phyloP scores from a whole-genome alignment of 371 early-diverging fungal genomes.

The Circinella minor region DNA sequence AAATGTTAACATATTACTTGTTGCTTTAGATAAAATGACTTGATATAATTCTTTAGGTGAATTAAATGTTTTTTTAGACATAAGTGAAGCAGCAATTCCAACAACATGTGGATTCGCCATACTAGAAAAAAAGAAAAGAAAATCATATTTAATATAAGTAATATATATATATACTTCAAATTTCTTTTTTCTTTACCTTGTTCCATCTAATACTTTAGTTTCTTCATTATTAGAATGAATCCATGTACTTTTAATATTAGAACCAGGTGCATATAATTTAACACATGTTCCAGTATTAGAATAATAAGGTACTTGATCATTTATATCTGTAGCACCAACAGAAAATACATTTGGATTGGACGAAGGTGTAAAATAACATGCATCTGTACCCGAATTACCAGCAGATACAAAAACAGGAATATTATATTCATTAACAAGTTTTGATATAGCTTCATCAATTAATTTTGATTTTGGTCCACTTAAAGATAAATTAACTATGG shows the following conservation, averaged over 20 bases:
- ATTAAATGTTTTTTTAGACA: slow-evolving; percentile 25
- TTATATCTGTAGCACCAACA: slow-evolving; percentile 64
- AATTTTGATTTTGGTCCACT: slow-evolving; percentile 52
- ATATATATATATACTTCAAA: background rate
- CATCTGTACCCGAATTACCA: slow-evolving; percentile 68
- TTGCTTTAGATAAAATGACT: slow-evolving; percentile 17
- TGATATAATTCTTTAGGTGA: slow-evolving; percentile 27
- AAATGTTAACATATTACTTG: slow-evolving; percentile 15
- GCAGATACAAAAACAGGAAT: slow-evolving; percentile 69
- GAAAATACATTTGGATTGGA: slow-evolving; percentile 65
- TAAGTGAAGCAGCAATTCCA: slow-evolving; percentile 68
- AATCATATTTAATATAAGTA: background rate
- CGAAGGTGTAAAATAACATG: slow-evolving; percentile 73
- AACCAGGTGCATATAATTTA: slow-evolving; percentile 57
- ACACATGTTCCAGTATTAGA: slow-evolving; percentile 63
- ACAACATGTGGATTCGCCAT: slow-evolving; percentile 87
- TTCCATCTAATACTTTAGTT: slow-evolving; percentile 63
- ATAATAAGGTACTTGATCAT: slow-evolving; percentile 55
- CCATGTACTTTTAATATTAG: slow-evolving; percentile 54
- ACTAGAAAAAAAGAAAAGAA: slow-evolving; percentile 11
- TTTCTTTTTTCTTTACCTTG: slow-evolving; percentile 43
- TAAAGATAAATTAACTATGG: slow-evolving; percentile 62
- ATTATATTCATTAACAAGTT: slow-evolving; percentile 45
- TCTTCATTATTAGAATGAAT: slow-evolving; percentile 23
- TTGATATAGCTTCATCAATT: slow-evolving; percentile 38